Percentiles rank a stretch among this genome's conserved stretches.
These are phyloP conservation scores for Drechslerella dactyloides DNA, from an alignment of 2,329 filamentous ascomycete species.

Conservation along the genomic window DNA sequence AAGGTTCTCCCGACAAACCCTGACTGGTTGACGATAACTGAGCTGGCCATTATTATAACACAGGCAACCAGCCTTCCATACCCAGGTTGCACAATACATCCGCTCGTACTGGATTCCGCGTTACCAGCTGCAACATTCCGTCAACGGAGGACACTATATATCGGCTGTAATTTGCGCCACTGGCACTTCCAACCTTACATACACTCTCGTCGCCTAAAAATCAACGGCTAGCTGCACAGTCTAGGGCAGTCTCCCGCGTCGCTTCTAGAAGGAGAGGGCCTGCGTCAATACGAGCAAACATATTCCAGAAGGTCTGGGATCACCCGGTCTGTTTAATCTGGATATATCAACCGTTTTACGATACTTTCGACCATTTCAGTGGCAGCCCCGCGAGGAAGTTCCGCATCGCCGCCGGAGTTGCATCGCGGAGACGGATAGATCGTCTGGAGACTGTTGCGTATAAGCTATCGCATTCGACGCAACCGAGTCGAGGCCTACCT, in stretches of 20 bases:
- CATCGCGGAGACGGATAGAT: slow-evolving; percentile 39
- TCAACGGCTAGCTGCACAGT: slow-evolving; percentile 29
- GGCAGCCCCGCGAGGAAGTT: slow-evolving; percentile 44
- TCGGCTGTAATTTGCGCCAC: no score
- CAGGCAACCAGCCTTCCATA: no score
- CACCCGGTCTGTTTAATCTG: slow-evolving; percentile 50
- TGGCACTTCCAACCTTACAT: no score
- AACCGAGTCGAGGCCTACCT: no score
- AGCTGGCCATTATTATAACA: no score
- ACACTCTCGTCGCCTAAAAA: not conserved
- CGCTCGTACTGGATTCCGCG: no score
- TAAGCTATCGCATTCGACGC: slow-evolving; percentile 1
- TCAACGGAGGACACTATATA: no score
- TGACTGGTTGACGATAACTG: no score
- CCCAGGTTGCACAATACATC: no score
- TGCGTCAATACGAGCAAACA: slow-evolving; percentile 46
- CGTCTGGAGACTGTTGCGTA: slow-evolving; percentile 15
- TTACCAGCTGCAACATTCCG: no score
- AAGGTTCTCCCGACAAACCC: not conserved
- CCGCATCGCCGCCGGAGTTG: slow-evolving; percentile 47
- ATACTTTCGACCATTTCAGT: slow-evolving; percentile 33
- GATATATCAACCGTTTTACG: slow-evolving; percentile 44
- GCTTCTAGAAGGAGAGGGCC: slow-evolving; percentile 23
- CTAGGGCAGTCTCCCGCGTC: slow-evolving; percentile 24
- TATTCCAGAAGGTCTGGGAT: slow-evolving; percentile 40